Evolutionary conservation across 2,329 filamentous ascomycete species (phyloP), one percentile per base, ranked within the genome.

Genomic region (Calonectria ilicicola): DNA sequence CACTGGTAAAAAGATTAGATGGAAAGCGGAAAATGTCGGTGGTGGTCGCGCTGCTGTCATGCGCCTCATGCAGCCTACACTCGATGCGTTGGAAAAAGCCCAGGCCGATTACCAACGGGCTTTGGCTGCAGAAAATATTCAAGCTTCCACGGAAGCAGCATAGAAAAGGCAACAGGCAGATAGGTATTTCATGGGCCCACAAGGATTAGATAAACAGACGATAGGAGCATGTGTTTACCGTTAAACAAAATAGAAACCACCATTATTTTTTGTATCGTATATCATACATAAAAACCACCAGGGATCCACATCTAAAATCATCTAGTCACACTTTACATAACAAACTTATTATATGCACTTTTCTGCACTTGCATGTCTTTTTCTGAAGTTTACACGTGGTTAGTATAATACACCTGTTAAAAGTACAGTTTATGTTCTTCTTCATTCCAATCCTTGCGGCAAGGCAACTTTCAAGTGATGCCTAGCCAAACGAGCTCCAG

Each of bases 21-120:
- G 94, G 82, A 93, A 94, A 80, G 85, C 91, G 21, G 90, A 90
- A 47, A 89, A 89, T 70, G 88, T 97, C 19, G 90, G 90, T 12
- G 96, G 96, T 5, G 97, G 97, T 0, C 89, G 89, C 75, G 91
- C 92, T 74, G 93, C 93, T 2, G 95, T 98, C 4, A 88, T 92
- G 76, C 91, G 92, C 76, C 88, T 98, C 78, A 91, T 98, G 83
- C 90, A 90, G 70, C 94, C 95, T 5, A 93, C 94, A 5, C 86
- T 94, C 14, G 88, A 89, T 77, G 93, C 95, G 15, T 84, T 98
- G 72, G 88, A 91, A 70, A 90, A 90, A 76, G 96, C 95, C 7
- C 87, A 91, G 74, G 87, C 84, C n/a, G 91, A 93, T 80, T 98
- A 97, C 81, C 87, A 91, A 76, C 91, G 89, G 78, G 94, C 93